A percentile compares a stretch with the other conserved stretches of the same genome.
phyloP scores from a whole-genome alignment of 2,329 filamentous ascomycete genomes.

The Alternaria brassicicola region DNA sequence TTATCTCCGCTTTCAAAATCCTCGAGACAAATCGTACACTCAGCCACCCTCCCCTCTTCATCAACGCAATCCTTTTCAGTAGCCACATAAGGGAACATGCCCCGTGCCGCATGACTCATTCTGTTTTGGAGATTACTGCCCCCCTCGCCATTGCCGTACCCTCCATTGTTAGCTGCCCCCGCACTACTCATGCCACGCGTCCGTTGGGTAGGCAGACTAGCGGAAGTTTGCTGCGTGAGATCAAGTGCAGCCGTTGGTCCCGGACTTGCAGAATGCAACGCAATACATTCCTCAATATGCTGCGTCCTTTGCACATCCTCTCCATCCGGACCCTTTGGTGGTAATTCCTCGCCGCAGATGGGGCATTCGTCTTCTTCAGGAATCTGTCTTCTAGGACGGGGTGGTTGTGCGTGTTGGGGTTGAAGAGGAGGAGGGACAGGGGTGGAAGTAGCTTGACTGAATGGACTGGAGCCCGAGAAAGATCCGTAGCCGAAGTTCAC shows the following conservation, averaged over 20 bases:
- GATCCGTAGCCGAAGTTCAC: slow-evolving; percentile 17
- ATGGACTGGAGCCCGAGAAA: slow-evolving; percentile 23
- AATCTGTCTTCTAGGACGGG: slow-evolving; percentile 40
- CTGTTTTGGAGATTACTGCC: slow-evolving; percentile 29
- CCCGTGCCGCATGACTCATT: slow-evolving; percentile 35
- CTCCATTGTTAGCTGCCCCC: slow-evolving; percentile 6
- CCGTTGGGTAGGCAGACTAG: slow-evolving; percentile 36
- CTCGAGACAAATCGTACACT: slow-evolving; percentile 70
- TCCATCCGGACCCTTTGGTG: slow-evolving; percentile 53
- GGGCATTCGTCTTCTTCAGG: slow-evolving; percentile 79
- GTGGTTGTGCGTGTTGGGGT: slow-evolving; percentile 24
- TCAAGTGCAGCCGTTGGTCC: slow-evolving; percentile 16
- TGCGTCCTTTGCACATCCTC: slow-evolving; percentile 51
- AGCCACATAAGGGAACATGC: slow-evolving; percentile 61
- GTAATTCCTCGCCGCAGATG: slow-evolving; percentile 74
- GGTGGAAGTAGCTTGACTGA: slow-evolving; percentile 22
- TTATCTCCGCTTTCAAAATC: slow-evolving; percentile 66
- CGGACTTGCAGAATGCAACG: slow-evolving; percentile 35
- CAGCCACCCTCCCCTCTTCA: slow-evolving; percentile 58
- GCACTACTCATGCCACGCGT: slow-evolving; percentile 43
- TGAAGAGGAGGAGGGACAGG: slow-evolving; percentile 19
- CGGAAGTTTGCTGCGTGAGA: slow-evolving; percentile 27
- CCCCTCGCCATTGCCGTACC: slow-evolving; percentile 17
- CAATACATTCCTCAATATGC: slow-evolving; percentile 54
- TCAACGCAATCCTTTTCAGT: slow-evolving; percentile 69